Percentiles rank a stretch among this genome's conserved stretches.
Conservation (phyloP, 441 rosid species). For the Arabidopsis lyrata region DNA sequence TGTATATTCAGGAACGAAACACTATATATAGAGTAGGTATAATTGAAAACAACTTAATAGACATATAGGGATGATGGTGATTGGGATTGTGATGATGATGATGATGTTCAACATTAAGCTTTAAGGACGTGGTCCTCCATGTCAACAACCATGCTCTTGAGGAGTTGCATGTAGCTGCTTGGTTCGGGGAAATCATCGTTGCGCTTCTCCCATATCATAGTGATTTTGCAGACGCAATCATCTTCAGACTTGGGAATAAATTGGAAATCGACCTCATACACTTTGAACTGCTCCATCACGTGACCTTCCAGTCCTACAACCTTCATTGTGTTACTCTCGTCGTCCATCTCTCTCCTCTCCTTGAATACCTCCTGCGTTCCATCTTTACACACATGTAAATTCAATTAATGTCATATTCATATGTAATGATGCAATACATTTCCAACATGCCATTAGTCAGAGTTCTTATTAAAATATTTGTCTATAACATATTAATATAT, state of each 20-base stretch:
- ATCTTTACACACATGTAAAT: background rate
- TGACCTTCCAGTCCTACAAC: background rate
- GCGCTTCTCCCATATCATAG: background rate
- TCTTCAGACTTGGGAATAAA: background rate
- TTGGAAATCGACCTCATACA: background rate
- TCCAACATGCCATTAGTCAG: too few relatives aligned
- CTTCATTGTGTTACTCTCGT: background rate
- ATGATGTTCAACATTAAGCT: background rate
- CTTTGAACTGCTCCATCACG: background rate
- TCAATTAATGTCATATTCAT: background rate
- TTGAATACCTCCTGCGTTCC: background rate
- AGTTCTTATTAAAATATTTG: too few relatives aligned
- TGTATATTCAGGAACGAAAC: background rate
- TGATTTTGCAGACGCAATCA: background rate
- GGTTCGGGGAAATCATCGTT: background rate
- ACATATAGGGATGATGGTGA: background rate
- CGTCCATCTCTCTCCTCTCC: constrained; percentile 1
- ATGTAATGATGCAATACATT: background rate
- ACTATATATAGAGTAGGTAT: background rate
- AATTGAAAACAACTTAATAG: background rate
- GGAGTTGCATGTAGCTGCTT: background rate
- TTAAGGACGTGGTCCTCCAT: background rate
- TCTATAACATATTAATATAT: too few relatives aligned
- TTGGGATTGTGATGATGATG: background rate
- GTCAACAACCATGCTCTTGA: background rate